phyloP scores from a whole-genome alignment of 1,139 yeast species.

The Hansenula sp. region DNA sequence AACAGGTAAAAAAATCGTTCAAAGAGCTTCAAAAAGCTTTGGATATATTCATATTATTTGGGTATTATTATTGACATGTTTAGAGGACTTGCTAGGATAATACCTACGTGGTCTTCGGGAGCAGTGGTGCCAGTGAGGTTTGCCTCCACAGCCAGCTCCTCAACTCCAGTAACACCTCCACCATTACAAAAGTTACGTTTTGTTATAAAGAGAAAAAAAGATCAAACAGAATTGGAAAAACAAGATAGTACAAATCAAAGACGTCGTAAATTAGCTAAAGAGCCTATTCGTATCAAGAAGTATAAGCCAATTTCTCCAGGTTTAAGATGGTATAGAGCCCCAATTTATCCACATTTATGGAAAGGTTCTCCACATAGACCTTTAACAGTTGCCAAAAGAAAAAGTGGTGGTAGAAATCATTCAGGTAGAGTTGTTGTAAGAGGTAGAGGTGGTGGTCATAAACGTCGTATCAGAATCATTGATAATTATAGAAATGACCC shows the following conservation, averaged over 20 bases:
- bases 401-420: constrained; percentile 85
- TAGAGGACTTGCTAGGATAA: neutral
- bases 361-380: constrained; percentile 78
- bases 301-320: constrained; percentile 86
- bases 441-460: constrained; percentile 97
- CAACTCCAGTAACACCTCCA: constrained; percentile 1
- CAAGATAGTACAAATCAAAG: constrained; percentile 71
- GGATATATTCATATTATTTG: neutral
- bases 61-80: neutral
- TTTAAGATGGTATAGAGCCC: constrained; percentile 83
- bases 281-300: constrained; percentile 66
- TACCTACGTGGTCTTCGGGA: neutral
- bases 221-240: constrained; percentile 67
- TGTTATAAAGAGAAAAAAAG: constrained; percentile 35
- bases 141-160: neutral
- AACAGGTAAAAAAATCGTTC: too few relatives aligned
- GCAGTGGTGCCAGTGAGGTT: neutral
- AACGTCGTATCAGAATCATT: constrained; percentile 76
- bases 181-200: constrained; percentile 24
- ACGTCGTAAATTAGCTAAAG: constrained; percentile 69
- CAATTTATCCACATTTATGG: constrained; percentile 81
- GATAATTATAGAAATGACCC: constrained; percentile 66
- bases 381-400: constrained; percentile 70
- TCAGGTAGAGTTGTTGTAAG: constrained; percentile 86
- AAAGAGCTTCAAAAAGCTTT: too few relatives aligned